phyloP scores from a whole-genome alignment of 2,329 filamentous ascomycete genomes.

The Cladosporium velox region DNA sequence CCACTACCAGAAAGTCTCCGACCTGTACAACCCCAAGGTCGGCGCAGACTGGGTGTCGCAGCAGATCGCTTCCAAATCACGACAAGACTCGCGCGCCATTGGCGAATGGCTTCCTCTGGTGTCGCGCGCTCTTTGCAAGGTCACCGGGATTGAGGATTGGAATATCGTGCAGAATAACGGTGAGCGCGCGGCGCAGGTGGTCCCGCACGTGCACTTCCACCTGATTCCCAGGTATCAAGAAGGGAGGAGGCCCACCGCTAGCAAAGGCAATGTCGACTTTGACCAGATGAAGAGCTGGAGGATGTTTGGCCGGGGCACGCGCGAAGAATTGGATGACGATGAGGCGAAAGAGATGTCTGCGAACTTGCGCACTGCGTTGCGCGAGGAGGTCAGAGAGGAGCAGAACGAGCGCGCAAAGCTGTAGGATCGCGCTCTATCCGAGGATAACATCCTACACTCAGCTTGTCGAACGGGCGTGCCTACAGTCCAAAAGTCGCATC shows the following conservation, averaged over 20 bases:
- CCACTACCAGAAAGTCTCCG: slow-evolving; percentile 77
- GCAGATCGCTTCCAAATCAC: slow-evolving; percentile 24
- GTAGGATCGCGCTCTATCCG: background rate
- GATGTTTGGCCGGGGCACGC: slow-evolving; percentile 75
- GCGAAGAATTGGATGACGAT: slow-evolving; percentile 75
- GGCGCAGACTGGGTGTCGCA: slow-evolving; percentile 25
- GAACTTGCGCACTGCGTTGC: slow-evolving; percentile 45
- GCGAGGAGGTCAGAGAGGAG: background rate
- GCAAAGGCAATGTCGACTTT: slow-evolving; percentile 50
- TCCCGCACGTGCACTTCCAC: slow-evolving; percentile 93
- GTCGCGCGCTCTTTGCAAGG: slow-evolving; percentile 67
- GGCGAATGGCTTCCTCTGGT: slow-evolving; percentile 67
- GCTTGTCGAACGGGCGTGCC: no score
- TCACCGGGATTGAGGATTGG: slow-evolving; percentile 78
- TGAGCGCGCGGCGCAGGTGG: slow-evolving; percentile 83
- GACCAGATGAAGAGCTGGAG: slow-evolving; percentile 64
- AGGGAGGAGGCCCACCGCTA: slow-evolving; percentile 52
- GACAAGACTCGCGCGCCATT: slow-evolving; percentile 32
- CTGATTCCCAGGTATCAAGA: slow-evolving; percentile 75
- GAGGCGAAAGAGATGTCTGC: slow-evolving; percentile 65
- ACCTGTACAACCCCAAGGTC: slow-evolving; percentile 50
- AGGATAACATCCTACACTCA: no score
- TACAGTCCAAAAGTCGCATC: no score
- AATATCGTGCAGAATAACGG: slow-evolving; percentile 97
- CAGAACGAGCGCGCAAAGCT: slow-evolving; percentile 6